phyloP scores from a whole-genome alignment of 129 eudicot species.

The Glebionis coronaria region DNA sequence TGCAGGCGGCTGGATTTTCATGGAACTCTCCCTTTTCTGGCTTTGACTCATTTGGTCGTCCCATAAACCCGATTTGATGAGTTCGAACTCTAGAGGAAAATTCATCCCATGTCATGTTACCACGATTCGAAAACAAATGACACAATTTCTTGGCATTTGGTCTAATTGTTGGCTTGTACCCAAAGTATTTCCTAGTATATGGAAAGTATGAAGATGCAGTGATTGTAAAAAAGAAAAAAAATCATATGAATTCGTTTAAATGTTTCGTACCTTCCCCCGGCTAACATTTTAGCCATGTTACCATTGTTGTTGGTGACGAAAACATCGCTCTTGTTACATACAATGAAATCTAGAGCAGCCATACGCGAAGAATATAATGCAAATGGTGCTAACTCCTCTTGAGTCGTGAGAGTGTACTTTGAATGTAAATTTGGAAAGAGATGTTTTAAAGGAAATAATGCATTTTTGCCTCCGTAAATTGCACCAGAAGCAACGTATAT shows the following conservation, averaged over 20 bases:
- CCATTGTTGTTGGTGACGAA: background rate
- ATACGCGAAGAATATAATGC: background rate
- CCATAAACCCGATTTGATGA: constrained; percentile 61
- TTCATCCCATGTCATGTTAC: constrained; percentile 57
- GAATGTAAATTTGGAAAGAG: background rate
- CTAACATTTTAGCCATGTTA: background rate
- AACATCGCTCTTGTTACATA: background rate
- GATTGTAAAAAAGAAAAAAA: no score
- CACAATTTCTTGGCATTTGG: no score
- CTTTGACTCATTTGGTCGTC: constrained; percentile 57
- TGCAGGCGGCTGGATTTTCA: constrained; percentile 62
- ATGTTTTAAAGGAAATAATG: background rate
- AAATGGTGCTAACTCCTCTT: background rate
- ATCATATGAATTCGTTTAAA: background rate
- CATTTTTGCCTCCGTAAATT: background rate
- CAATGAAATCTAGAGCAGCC: background rate
- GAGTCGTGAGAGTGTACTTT: background rate
- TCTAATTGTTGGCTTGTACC: no score
- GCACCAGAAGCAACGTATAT: background rate
- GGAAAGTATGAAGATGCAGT: no score
- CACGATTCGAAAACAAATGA: no score
- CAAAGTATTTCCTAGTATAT: no score
- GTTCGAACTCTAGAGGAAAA: constrained; percentile 37
- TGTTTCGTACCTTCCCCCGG: background rate
- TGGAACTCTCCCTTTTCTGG: constrained; percentile 55